These are phyloP conservation scores for Trichodelitschia bisporula DNA, from an alignment of 495 filamentous ascomycete genomes.

Conservation along the genomic window DNA sequence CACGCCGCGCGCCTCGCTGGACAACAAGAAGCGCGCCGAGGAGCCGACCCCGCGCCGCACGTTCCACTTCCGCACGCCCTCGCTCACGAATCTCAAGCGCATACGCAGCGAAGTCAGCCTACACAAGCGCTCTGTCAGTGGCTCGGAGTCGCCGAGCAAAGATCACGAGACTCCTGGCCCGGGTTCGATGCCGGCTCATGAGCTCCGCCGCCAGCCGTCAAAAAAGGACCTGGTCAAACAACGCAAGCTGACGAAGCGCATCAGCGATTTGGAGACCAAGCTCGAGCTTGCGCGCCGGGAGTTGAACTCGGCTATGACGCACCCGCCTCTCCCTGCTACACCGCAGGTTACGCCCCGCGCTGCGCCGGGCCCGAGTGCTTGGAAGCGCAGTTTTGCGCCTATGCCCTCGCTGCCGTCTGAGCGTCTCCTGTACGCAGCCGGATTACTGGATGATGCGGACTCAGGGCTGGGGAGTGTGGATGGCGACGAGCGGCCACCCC, in stretches of 20 bases:
- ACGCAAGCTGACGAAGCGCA: slow-evolving; percentile 34
- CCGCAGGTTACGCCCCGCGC: too few relatives aligned
- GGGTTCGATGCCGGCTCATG: slow-evolving; percentile 12
- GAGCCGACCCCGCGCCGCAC: background rate
- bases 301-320: too few relatives aligned
- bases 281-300: slow-evolving; percentile 31
- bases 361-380: too few relatives aligned
- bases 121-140: too few relatives aligned
- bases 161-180: too few relatives aligned
- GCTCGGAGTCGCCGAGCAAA: too few relatives aligned
- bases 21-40: background rate
- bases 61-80: slow-evolving; percentile 8
- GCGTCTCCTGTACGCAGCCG: background rate
- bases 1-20: background rate
- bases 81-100: slow-evolving; percentile 16
- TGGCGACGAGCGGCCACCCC: too few relatives aligned
- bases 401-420: background rate
- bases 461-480: too few relatives aligned
- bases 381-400: too few relatives aligned
- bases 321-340: too few relatives aligned
- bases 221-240: slow-evolving; percentile 36
- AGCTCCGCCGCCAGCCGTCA: too few relatives aligned
- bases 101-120: slow-evolving; percentile 13
- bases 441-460: background rate
- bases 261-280: slow-evolving; percentile 41